Percentiles rank a stretch among this genome's conserved stretches.
phyloP scores from a whole-genome alignment of 1,284 basidiomycete genomes.

The Ganoderma lingzhi region DNA sequence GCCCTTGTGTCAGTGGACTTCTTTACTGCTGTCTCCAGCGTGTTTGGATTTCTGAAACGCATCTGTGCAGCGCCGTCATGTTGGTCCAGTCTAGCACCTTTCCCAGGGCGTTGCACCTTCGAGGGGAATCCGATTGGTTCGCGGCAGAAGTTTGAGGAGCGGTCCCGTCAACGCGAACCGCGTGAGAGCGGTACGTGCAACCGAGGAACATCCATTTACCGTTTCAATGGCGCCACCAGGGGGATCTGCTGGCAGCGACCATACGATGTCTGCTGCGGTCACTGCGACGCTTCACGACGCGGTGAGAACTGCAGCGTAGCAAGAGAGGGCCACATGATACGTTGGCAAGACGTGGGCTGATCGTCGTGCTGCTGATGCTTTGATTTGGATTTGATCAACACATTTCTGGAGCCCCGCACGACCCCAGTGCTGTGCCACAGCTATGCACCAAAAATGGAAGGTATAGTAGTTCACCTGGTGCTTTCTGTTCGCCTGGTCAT shows the following conservation, averaged over 20 bases:
- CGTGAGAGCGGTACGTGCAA: too few relatives aligned
- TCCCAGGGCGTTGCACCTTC: background rate
- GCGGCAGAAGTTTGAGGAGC: background rate
- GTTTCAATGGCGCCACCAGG: background rate
- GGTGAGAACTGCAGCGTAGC: background rate
- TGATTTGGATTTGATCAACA: background rate
- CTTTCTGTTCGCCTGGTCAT: too few relatives aligned
- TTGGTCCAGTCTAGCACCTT: background rate
- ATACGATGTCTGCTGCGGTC: background rate
- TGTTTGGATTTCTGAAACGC: background rate
- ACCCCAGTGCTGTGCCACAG: background rate
- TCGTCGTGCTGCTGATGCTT: background rate
- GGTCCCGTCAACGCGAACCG: background rate
- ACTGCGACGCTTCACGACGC: background rate
- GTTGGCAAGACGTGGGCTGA: background rate
- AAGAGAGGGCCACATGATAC: too few relatives aligned
- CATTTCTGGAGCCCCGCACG: background rate
- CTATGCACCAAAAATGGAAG: too few relatives aligned
- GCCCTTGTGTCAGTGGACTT: constrained; percentile 2
- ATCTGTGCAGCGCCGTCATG: background rate
- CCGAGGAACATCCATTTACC: background rate
- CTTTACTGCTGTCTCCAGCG: background rate
- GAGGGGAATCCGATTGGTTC: background rate
- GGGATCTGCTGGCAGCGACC: background rate
- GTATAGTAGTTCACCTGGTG: too few relatives aligned